phyloP scores from a whole-genome alignment of 2,329 filamentous ascomycete species.

The Chalaropsis ovoidea region DNA sequence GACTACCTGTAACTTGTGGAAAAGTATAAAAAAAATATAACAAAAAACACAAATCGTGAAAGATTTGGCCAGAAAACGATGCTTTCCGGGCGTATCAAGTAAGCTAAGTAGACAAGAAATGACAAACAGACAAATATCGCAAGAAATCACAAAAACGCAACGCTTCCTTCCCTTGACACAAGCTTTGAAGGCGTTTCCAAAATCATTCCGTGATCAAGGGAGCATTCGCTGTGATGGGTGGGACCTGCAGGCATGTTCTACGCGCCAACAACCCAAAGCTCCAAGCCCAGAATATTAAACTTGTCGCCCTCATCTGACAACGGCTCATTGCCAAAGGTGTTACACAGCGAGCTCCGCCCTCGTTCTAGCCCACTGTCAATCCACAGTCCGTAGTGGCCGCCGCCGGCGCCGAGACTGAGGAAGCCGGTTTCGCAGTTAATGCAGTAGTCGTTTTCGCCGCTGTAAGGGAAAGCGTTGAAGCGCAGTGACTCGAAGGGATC shows the following conservation, averaged over 20 bases:
- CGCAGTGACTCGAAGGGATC: conserved; percentile 56
- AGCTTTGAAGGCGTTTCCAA: neutral
- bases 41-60: neutral
- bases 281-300: conserved; percentile 82
- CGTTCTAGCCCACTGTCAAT: conserved; percentile 74
- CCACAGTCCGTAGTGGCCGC: conserved; percentile 90
- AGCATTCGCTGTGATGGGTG: neutral
- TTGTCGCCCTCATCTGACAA: conserved; percentile 87
- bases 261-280: conserved; percentile 79
- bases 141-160: neutral
- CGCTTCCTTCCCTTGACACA: neutral
- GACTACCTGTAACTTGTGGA: neutral
- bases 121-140: neutral
- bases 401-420: conserved; percentile 74
- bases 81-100: neutral
- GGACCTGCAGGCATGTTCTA: conserved; percentile 29
- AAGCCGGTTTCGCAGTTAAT: conserved; percentile 84
- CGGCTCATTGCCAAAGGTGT: conserved; percentile 90
- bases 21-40: neutral
- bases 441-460: conserved; percentile 91
- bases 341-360: conserved; percentile 72
- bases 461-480: conserved; percentile 96
- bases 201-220: neutral
- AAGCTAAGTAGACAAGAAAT: neutral
- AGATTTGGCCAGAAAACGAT: neutral